phyloP scores from a whole-genome alignment of 2,329 filamentous ascomycete genomes.

The Ceratocystis diversiconidia region DNA sequence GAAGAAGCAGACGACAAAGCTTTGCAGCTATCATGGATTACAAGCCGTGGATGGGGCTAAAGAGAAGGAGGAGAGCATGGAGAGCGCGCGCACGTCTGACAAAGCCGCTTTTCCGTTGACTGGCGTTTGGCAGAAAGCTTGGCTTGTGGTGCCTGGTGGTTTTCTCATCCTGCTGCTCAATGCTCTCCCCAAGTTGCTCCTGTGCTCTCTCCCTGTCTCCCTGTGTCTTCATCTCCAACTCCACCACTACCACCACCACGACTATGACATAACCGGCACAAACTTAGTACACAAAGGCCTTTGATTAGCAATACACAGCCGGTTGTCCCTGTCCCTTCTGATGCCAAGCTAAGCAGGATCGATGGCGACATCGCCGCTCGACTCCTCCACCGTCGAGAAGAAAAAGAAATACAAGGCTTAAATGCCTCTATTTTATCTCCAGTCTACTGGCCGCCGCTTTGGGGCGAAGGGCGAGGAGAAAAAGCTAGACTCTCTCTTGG shows the following conservation, averaged over 20 bases:
- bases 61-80: not conserved
- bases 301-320: too few species aligned
- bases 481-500: too few species aligned
- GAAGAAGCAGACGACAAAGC: not conserved
- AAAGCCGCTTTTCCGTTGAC: not conserved
- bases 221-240: too few species aligned
- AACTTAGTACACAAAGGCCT: too few species aligned
- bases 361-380: constrained; percentile 23
- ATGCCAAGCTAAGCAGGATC: constrained; percentile 14
- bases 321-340: not conserved
- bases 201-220: too few species aligned
- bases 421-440: constrained; percentile 3
- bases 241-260: too few species aligned
- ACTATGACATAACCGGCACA: too few species aligned
- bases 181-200: not conserved
- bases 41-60: not conserved
- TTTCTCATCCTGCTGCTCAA: not conserved
- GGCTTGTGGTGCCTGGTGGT: not conserved
- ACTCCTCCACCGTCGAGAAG: constrained; percentile 5
- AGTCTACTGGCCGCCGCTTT: not conserved
- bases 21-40: not conserved
- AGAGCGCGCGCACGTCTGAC: too few species aligned
- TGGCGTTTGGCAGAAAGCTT: constrained; percentile 5
- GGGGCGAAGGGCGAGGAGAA: not conserved
- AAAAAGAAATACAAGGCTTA: not conserved